These are phyloP conservation scores for Rutstroemia sp. DNA, from an alignment of 2,329 filamentous ascomycete species.

Conservation along the genomic window DNA sequence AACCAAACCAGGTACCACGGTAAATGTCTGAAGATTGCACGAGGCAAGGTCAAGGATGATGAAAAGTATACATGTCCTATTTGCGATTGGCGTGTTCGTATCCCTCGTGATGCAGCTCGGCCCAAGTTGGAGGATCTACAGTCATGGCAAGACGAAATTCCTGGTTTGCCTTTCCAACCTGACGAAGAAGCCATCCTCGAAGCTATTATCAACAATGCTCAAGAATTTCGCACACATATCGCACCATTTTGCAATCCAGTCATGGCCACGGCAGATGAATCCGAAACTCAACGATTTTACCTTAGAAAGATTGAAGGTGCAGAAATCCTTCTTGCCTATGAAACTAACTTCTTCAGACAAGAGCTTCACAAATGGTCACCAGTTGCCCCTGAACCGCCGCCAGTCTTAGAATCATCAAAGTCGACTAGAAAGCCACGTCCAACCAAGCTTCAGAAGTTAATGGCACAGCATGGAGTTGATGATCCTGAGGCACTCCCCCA, in stretches of 20 bases:
- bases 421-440: conserved; percentile 93
- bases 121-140: conserved; percentile 90
- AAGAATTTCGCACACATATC: conserved; percentile 77
- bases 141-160: conserved; percentile 76
- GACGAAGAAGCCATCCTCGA: conserved; percentile 84
- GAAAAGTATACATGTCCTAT: conserved; percentile 98
- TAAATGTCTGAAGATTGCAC: conserved; percentile 94
- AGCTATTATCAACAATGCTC: conserved; percentile 80
- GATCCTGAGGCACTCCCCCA: conserved; percentile 87
- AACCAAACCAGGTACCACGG: conserved; percentile 71
- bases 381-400: conserved; percentile 78
- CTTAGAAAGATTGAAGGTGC: conserved; percentile 95
- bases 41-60: conserved; percentile 96
- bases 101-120: conserved; percentile 89
- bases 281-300: conserved; percentile 87
- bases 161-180: conserved; percentile 79
- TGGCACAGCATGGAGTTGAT: conserved; percentile 80
- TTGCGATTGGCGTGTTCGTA: conserved; percentile 94
- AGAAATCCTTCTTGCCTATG: conserved; percentile 81
- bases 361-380: conserved; percentile 93
- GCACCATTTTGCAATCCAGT: conserved; percentile 72
- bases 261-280: conserved; percentile 75
- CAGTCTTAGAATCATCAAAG: conserved; percentile 76
- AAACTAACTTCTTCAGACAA: conserved; percentile 97
- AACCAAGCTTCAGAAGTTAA: conserved; percentile 93